phyloP scores from a whole-genome alignment of 2,329 filamentous ascomycete species.

The Penicillium brasilianum region DNA sequence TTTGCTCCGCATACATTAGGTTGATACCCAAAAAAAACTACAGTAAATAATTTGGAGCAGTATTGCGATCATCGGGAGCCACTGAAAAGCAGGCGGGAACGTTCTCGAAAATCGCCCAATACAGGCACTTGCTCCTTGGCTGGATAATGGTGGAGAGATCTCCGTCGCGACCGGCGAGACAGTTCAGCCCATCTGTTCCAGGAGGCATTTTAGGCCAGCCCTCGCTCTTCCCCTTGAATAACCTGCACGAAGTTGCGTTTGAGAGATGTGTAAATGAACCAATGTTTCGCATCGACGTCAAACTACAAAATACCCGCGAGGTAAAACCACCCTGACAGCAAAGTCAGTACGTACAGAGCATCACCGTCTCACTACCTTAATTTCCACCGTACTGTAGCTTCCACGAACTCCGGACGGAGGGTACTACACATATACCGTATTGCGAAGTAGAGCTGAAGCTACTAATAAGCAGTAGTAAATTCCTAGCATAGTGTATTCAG shows the following conservation, averaged over 20 bases:
- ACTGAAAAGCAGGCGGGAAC: slow-evolving; percentile 16
- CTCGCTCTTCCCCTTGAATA: neutral
- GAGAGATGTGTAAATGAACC: neutral
- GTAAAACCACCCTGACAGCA: neutral
- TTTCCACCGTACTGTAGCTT: neutral
- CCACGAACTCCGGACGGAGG: too few species aligned
- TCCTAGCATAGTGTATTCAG: neutral
- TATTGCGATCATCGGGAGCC: slow-evolving; percentile 24
- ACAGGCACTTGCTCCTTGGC: slow-evolving; percentile 17
- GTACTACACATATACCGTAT: neutral
- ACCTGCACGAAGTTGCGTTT: too few species aligned
- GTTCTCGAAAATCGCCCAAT: slow-evolving; percentile 28
- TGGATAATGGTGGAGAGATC: slow-evolving; percentile 17
- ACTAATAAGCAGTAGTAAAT: neutral
- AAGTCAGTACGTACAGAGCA: neutral
- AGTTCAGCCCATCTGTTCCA: slow-evolving; percentile 9
- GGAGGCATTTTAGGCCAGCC: neutral
- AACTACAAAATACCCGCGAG: neutral
- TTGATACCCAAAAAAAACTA: neutral
- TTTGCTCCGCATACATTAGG: slow-evolving; percentile 21
- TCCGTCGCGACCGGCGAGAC: slow-evolving; percentile 12
- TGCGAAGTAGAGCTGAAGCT: neutral
- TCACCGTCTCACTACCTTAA: neutral
- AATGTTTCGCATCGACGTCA: slow-evolving; percentile 3
- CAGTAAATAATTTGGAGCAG: slow-evolving; percentile 16